These are phyloP conservation scores for Suillus alpinus DNA, from an alignment of 768 basidiomycete species.

Conservation along the genomic window DNA sequence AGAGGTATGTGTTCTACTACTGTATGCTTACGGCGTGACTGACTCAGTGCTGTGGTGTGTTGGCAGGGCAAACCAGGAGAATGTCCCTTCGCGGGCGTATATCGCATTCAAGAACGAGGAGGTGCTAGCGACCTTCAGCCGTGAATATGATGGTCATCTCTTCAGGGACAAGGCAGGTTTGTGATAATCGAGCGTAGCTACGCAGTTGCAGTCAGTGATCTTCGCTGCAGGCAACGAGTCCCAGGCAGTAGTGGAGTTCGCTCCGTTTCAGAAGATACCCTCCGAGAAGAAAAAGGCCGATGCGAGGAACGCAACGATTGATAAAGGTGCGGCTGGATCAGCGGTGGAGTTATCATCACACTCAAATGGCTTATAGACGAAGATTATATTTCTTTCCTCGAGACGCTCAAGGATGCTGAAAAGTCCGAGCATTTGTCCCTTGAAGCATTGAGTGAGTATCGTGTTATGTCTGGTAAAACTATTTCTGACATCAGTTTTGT, in stretches of 20 bases:
- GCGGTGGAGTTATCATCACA: conserved; percentile 2
- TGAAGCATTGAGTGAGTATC: conserved; percentile 56
- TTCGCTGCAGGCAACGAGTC: conserved; percentile 72
- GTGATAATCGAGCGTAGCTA: conserved; percentile 16
- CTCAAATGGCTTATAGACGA: conserved; percentile 52
- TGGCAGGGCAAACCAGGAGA: conserved; percentile 76
- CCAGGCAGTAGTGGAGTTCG: conserved; percentile 88
- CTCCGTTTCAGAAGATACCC: conserved; percentile 87
- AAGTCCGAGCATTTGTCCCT: conserved; percentile 60
- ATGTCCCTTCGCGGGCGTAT: conserved; percentile 84
- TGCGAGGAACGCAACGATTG: conserved; percentile 81
- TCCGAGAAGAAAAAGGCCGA: conserved; percentile 75
- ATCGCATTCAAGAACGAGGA: conserved; percentile 83
- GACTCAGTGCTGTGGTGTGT: neutral
- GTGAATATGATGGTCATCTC: conserved; percentile 86
- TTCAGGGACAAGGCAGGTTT: conserved; percentile 90
- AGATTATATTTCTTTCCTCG: conserved; percentile 79
- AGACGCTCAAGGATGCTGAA: conserved; percentile 55
- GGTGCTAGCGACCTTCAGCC: conserved; percentile 67
- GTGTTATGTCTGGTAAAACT: neutral
- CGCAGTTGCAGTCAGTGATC: neutral
- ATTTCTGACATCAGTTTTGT: neutral
- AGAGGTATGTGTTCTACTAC: conserved; percentile 55
- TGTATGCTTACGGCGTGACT: neutral
- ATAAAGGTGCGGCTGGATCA: conserved; percentile 57